phyloP scores from a whole-genome alignment of 164 flowering plant genomes.

The Chimonanthus salicifolius region DNA sequence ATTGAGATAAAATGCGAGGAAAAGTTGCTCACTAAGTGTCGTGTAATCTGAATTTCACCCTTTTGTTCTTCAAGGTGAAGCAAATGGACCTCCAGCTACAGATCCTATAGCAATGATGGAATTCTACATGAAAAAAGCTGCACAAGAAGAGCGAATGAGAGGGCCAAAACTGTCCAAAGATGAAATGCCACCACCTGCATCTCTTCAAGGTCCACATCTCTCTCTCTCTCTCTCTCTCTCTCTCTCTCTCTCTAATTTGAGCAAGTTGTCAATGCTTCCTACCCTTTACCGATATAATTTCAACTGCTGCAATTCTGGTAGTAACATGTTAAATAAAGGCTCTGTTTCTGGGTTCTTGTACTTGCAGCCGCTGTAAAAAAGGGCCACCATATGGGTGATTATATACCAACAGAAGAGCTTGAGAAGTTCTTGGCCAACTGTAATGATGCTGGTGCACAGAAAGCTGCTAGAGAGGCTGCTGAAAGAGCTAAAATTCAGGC shows the following conservation, averaged over 20 bases:
- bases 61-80: conserved; percentile 34
- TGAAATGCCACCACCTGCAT: conserved; percentile 99
- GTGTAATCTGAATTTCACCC: background rate
- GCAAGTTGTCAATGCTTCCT: background rate
- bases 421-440: conserved; percentile 79
- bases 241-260: no score
- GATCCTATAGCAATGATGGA: conserved; percentile 99
- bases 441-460: conserved; percentile 68
- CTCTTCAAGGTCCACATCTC: conserved; percentile 62
- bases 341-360: background rate
- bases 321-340: background rate
- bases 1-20: background rate
- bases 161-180: conserved; percentile 79
- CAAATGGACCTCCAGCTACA: conserved; percentile 38
- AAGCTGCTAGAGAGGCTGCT: conserved; percentile 66
- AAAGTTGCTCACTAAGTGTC: background rate
- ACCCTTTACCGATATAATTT: background rate
- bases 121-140: conserved; percentile 92
- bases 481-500: conserved; percentile 65
- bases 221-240: background rate
- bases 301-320: background rate
- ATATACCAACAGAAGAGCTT: conserved; percentile 86
- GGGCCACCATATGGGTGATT: conserved; percentile 99
- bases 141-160: conserved; percentile 75
- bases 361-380: conserved; percentile 38